These are phyloP conservation scores for Boletus patriciae DNA, from an alignment of 768 basidiomycete genomes.

Conservation along the genomic window DNA sequence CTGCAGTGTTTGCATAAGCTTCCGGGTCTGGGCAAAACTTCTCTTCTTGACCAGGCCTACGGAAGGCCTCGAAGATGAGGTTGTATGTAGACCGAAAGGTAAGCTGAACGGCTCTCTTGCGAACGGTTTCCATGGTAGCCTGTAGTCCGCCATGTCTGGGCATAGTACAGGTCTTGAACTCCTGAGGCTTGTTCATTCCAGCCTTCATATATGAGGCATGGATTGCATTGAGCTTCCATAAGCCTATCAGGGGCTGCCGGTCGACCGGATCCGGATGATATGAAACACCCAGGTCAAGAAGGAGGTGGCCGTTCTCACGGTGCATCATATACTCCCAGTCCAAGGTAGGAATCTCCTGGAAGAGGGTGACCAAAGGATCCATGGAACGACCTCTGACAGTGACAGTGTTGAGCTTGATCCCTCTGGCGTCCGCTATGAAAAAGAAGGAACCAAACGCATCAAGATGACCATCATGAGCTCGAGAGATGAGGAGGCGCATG, in stretches of 20 bases:
- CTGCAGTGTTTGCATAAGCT: neutral
- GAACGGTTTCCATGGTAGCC: neutral
- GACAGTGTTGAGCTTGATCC: constrained; percentile 13
- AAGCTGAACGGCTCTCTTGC: neutral
- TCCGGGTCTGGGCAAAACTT: constrained; percentile 4
- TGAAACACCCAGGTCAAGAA: constrained; percentile 10
- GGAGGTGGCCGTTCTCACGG: constrained; percentile 1
- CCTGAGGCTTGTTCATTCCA: constrained; percentile 6
- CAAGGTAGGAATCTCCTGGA: constrained; percentile 9
- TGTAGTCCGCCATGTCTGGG: constrained; percentile 7
- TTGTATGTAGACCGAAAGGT: neutral
- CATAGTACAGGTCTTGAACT: constrained; percentile 11
- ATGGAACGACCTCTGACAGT: neutral
- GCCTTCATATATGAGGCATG: constrained; percentile 6
- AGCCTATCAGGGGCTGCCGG: neutral
- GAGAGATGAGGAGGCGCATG: neutral
- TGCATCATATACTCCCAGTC: constrained; percentile 13
- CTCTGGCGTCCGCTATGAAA: constrained; percentile 13
- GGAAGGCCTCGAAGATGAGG: constrained; percentile 5
- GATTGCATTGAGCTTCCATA: constrained; percentile 12
- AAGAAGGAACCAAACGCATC: constrained; percentile 13
- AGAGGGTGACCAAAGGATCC: constrained; percentile 6
- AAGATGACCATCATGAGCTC: neutral
- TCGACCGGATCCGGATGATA: constrained; percentile 3
- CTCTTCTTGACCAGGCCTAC: neutral